Evolutionary conservation across 345 rosid genomes (phyloP), one percentile per base, ranked within the genome.

Genomic region (Diplotaxis tenuifolia): DNA sequence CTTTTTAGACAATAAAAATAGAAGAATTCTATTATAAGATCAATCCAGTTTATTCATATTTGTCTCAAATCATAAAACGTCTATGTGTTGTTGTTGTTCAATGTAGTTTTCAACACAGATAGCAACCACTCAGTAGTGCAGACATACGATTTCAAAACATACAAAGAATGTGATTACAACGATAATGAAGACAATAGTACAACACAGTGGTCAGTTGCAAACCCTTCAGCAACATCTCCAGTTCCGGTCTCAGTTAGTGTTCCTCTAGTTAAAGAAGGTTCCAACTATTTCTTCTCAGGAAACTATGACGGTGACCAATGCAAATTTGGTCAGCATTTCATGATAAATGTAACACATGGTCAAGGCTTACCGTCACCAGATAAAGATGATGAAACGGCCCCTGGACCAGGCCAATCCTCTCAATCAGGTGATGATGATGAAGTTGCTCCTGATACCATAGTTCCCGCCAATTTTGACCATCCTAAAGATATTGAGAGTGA

Each of bases 231-330:
- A 75, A 90, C 91, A 0, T 78, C 79, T 27, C 87, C 96, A 0
- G 66, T 75, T 20, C 68, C 81, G 0, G 88, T 86, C 38, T 78
- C 96, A 0, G 87, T 92, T 38, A 67, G 86, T 0, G 89, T 95
- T 22, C 98, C 98, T 16, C 76, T 95, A 0, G 62, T 90, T 21
- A 90, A 87, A 72, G 91, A 90, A 86, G 94, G 98, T 11, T 22
- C 54, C 4, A 84, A 79, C 0, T 95, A 85, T 45, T 95, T 95
- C 85, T 95, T 90, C 80, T 95, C 99, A 0, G 82, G 90, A 1
- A 85, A 83, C 58, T 95, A 92, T 54, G 96, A 92, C n/a, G 99
- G 99, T 0, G 97, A 92, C 11, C 99, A 95, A 52, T 95, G 99
- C 73, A 38, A 69, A 67, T 79, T 73, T 2, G 96, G 94, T 1